phyloP scores from a whole-genome alignment of 202 grass and related monocot genomes.

The Dendrocalamus latiflorus region DNA sequence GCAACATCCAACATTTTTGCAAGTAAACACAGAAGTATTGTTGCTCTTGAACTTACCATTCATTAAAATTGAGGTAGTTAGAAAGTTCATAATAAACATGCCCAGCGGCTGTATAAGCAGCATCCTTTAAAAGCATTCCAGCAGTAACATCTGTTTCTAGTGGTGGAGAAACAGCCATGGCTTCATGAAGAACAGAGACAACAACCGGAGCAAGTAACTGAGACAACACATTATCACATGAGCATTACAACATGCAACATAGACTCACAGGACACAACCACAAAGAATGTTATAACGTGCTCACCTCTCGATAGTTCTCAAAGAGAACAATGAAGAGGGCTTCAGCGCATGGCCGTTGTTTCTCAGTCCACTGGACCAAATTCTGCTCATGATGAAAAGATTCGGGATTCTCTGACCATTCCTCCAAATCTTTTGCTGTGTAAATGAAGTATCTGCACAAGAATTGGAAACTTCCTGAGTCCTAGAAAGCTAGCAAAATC shows the following conservation, averaged over 20 bases:
- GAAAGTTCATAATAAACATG: constrained; percentile 99
- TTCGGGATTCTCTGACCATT: constrained; percentile 84
- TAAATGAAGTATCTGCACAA: constrained; percentile 83
- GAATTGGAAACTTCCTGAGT: constrained; percentile 16
- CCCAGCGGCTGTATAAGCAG: constrained; percentile 83
- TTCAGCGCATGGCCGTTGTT: constrained; percentile 84
- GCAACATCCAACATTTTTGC: not conserved
- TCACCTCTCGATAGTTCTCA: constrained; percentile 89
- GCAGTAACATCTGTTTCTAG: constrained; percentile 79
- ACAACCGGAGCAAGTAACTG: constrained; percentile 84
- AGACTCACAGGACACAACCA: constrained; percentile 2
- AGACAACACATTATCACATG: constrained; percentile 29
- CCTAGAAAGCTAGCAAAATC: constrained; percentile 11
- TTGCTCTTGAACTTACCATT: constrained; percentile 60
- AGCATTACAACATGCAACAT: constrained; percentile 27
- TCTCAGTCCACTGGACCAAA: constrained; percentile 95
- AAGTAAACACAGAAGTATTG: constrained; percentile 21
- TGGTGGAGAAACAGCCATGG: constrained; percentile 74
- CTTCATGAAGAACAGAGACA: constrained; percentile 86
- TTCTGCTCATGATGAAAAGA: constrained; percentile 95
- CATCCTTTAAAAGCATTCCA: constrained; percentile 99
- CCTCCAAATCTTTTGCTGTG: constrained; percentile 92
- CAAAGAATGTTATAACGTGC: constrained; percentile 22
- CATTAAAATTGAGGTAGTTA: constrained; percentile 85
- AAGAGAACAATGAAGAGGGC: constrained; percentile 97